Conservation (phyloP, 2,329 filamentous ascomycete species). For the Pseudomassariella vexata region DNA sequence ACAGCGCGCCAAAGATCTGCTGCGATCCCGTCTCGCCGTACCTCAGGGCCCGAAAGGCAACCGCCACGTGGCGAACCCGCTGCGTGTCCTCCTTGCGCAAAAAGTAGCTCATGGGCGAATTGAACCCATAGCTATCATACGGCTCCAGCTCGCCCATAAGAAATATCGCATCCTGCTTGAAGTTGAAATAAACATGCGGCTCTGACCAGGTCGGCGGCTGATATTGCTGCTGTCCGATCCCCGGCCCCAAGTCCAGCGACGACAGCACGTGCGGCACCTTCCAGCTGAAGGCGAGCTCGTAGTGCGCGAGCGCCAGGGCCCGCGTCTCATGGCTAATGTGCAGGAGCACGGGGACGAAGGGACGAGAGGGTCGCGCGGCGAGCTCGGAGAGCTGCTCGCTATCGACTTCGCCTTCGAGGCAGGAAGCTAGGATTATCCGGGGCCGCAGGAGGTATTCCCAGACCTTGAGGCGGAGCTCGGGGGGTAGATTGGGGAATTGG, state of each 20-base stretch:
- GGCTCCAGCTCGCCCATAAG: conserved; percentile 43
- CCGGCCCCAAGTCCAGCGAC: conserved; percentile 5
- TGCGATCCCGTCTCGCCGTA: conserved; percentile 35
- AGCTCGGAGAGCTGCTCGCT: conserved; percentile 6
- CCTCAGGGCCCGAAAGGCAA: conserved; percentile 36
- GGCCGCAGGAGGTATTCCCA: conserved; percentile 39
- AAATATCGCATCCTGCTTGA: conserved; percentile 38
- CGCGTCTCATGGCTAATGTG: conserved; percentile 38
- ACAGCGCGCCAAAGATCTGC: conserved; percentile 41
- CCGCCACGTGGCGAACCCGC: conserved; percentile 37
- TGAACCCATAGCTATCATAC: conserved; percentile 39
- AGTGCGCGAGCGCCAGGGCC: conserved; percentile 33
- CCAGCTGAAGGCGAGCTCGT: conserved; percentile 42
- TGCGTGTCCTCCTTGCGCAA: conserved; percentile 33
- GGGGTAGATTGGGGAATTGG: conserved; percentile 34
- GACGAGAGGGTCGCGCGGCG: conserved; percentile 15
- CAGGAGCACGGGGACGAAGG: conserved; percentile 34
- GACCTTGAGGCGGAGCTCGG: conserved; percentile 42
- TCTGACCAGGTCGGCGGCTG: conserved; percentile 23
- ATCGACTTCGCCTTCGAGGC: conserved; percentile 20
- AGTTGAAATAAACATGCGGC: conserved; percentile 42
- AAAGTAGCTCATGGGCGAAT: conserved; percentile 43
- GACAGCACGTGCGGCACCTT: conserved; percentile 34
- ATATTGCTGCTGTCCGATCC: neutral
- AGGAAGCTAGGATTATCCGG: conserved; percentile 38